Conservation (phyloP, 1,139 yeast species). For the Scheffersomyces stambukii region DNA sequence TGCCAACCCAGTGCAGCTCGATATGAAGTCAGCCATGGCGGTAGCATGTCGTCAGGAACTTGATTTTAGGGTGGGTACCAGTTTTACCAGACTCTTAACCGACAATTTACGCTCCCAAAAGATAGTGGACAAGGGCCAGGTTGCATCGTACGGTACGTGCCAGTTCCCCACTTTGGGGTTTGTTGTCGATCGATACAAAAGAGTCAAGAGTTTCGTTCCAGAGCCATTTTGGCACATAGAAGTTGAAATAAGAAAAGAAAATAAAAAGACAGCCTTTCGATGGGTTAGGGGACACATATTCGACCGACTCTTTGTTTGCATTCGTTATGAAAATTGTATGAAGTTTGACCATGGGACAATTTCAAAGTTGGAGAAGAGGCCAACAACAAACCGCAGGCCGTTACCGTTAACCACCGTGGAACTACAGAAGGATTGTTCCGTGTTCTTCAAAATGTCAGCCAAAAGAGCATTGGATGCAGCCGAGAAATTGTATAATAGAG, state of each 20-base stretch:
- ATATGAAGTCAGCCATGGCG: slow-evolving; percentile 72
- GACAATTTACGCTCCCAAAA: slow-evolving; percentile 34
- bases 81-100: slow-evolving; percentile 78
- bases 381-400: slow-evolving; percentile 77
- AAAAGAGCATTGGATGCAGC: slow-evolving; percentile 81
- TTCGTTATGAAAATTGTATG: slow-evolving; percentile 67
- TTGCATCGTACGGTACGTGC: slow-evolving; percentile 83
- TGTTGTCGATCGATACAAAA: slow-evolving; percentile 86
- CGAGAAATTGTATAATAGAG: slow-evolving; percentile 78
- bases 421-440: slow-evolving; percentile 81
- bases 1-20: slow-evolving; percentile 55
- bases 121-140: slow-evolving; percentile 21
- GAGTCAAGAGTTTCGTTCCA: slow-evolving; percentile 66
- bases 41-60: slow-evolving; percentile 83
- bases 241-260: slow-evolving; percentile 44
- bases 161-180: slow-evolving; percentile 97
- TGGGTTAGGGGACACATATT: slow-evolving; percentile 75
- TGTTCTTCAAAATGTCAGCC: slow-evolving; percentile 71
- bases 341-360: slow-evolving; percentile 45
- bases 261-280: slow-evolving; percentile 34
- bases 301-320: slow-evolving; percentile 62
- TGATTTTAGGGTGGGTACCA: slow-evolving; percentile 85
- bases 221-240: slow-evolving; percentile 81
- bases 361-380: slow-evolving; percentile 49
- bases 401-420: slow-evolving; percentile 95